Evolutionary conservation across 805 yeast species (phyloP), one percentile per base, ranked within the genome.

Genomic region (Wickerhamomyces bovis): DNA sequence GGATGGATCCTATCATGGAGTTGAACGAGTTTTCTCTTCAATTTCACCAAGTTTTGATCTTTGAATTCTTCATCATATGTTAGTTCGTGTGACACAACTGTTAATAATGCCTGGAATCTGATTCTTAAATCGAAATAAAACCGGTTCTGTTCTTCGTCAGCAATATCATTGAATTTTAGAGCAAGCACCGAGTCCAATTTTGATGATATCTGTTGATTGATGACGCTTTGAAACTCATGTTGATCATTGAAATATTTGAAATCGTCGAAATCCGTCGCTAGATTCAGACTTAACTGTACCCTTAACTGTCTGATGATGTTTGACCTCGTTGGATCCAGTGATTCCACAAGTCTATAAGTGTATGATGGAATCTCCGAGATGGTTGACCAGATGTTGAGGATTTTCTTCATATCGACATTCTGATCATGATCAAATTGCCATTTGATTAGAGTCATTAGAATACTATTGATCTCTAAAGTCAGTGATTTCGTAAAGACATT

Each of bases 261-360:
- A 13, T 21, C 23, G 10, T 18, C 19, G 12, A 41, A 43, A 9
- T 33, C 35, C 2, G 33, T 39, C 19, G 38, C 28, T 6, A 49
- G 1, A 16, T 26, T 25, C 19, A 51, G 13, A 2, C 38, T 10
- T 2, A 41, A 35, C 7, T 40, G 45, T 12, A 20, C 21, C 22
- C 25, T 49, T 12, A 52, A 31, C 19, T 50, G 51, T 3, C 12
- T 15, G 1, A 43, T 36, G 4, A 41, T 39, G 1, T 25, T 13
- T 1, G 48, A 45, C 8, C 15, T 16, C 9, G 45, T 20, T 25
- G 6, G 4, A 3, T 41, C 41, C 22, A 53, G 31, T 19, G 43
- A 39, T 18, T 51, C 51, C n/a, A 47, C 19, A 6, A 53, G 43
- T 26, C 56, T 44, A 15, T 38, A 41, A 16, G 36, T 35, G 7